These are phyloP conservation scores for Secale cereale DNA, from an alignment of 176 grass and related monocot genomes.

Conservation along the genomic window DNA sequence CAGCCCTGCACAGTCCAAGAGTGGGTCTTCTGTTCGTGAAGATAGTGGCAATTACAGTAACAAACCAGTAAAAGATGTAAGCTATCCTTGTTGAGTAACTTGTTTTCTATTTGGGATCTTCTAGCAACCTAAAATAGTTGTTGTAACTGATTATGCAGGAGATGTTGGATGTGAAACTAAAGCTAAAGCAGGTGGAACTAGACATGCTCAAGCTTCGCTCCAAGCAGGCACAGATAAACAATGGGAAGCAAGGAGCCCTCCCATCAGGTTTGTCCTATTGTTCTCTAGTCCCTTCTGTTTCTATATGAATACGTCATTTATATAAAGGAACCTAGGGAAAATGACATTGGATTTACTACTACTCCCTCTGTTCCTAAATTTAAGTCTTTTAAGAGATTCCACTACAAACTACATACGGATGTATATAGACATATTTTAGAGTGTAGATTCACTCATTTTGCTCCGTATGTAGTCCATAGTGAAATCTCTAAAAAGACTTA, in stretches of 20 bases:
- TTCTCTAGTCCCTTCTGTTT: slow-evolving; percentile 1
- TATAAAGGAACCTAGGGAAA: slow-evolving; percentile 1
- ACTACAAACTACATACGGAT: too few species aligned
- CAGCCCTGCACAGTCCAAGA: slow-evolving; percentile 37
- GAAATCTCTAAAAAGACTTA: too few species aligned
- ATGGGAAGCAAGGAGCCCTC: slow-evolving; percentile 33
- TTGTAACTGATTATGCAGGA: slow-evolving; percentile 48
- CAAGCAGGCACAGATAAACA: slow-evolving; percentile 44
- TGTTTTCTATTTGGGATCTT: background rate
- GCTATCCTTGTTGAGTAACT: background rate
- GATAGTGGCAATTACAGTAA: slow-evolving; percentile 37
- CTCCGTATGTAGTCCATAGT: too few species aligned
- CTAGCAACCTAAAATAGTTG: background rate
- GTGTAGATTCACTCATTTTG: too few species aligned
- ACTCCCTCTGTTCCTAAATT: too few species aligned
- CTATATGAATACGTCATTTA: background rate
- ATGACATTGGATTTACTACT: background rate
- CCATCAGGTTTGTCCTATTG: slow-evolving; percentile 45
- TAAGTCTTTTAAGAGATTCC: too few species aligned
- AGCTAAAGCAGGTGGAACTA: slow-evolving; percentile 54
- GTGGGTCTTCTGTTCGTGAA: slow-evolving; percentile 28
- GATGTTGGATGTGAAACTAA: slow-evolving; percentile 59
- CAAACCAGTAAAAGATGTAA: slow-evolving; percentile 52
- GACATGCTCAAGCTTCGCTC: slow-evolving; percentile 61
- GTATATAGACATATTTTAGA: too few species aligned